A percentile compares a stretch with the other conserved stretches of the same genome.
Evolutionary conservation across 140 eudicot species (phyloP).

Genomic region (Erigeron philadelphicus): DNA sequence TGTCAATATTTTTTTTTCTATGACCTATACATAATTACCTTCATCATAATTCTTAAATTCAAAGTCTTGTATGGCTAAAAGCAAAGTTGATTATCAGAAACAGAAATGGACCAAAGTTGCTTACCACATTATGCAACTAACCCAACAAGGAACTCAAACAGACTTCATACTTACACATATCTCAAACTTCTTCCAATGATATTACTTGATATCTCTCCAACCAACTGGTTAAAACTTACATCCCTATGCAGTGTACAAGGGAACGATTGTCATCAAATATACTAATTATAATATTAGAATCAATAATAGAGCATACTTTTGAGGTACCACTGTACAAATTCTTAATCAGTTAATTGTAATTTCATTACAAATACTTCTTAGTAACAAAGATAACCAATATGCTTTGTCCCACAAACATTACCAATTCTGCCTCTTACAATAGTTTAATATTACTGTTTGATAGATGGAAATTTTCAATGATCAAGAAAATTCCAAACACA

Average conservation of each 20-base stretch:
- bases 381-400: not conserved
- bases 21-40: no score
- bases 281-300: not conserved
- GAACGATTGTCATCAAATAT: not conserved
- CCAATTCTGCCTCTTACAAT: not conserved
- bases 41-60: no score
- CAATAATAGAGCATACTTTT: no score
- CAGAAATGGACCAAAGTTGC: no score
- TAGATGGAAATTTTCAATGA: not conserved
- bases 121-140: no score
- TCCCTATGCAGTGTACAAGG: conserved; percentile 47
- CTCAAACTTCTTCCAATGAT: conserved; percentile 49
- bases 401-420: not conserved
- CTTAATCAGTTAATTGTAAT: not conserved
- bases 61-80: no score
- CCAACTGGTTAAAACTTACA: conserved; percentile 65
- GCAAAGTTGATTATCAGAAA: no score
- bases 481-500: not conserved
- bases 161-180: conserved; percentile 48
- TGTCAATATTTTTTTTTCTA: no score
- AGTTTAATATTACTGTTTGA: not conserved
- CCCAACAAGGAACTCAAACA: no score
- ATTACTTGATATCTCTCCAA: conserved; percentile 60
- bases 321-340: no score
- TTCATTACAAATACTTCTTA: not conserved